Conservation (phyloP, 306 rosid genomes). For the Notholithocarpus densiflorus region DNA sequence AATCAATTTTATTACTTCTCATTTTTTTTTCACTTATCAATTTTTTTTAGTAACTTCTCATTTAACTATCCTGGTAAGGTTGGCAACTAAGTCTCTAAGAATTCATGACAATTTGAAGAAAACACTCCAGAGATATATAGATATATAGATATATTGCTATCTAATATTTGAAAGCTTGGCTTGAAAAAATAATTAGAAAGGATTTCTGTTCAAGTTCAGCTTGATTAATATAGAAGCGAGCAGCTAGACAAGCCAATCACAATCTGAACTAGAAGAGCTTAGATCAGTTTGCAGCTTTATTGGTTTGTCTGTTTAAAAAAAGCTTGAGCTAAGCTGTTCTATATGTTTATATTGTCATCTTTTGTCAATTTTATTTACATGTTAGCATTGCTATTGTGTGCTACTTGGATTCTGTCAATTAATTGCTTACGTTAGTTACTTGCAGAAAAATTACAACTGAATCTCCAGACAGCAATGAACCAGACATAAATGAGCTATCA, state of each 20-base stretch:
- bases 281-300: background rate
- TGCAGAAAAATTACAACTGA: slow-evolving; percentile 45
- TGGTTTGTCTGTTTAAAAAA: background rate
- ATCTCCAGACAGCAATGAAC: slow-evolving; percentile 40
- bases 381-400: slow-evolving; percentile 6
- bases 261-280: background rate
- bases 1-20: background rate
- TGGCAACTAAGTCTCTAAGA: background rate
- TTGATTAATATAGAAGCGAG: background rate
- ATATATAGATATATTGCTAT: background rate
- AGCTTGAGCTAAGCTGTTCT: background rate
- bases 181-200: background rate
- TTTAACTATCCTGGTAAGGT: background rate
- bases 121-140: background rate
- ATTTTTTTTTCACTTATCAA: too few relatives aligned
- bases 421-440: slow-evolving; percentile 19
- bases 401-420: slow-evolving; percentile 16
- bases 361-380: slow-evolving; percentile 4
- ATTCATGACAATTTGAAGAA: background rate
- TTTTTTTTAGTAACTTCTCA: background rate
- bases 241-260: background rate
- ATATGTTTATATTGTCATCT: slow-evolving; percentile 3
- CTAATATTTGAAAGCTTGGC: background rate
- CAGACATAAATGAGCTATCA: slow-evolving; percentile 69
- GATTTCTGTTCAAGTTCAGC: background rate